Base-by-base conservation (phyloP, 257 asterid species). In the Solanum sejunctum region DNA sequence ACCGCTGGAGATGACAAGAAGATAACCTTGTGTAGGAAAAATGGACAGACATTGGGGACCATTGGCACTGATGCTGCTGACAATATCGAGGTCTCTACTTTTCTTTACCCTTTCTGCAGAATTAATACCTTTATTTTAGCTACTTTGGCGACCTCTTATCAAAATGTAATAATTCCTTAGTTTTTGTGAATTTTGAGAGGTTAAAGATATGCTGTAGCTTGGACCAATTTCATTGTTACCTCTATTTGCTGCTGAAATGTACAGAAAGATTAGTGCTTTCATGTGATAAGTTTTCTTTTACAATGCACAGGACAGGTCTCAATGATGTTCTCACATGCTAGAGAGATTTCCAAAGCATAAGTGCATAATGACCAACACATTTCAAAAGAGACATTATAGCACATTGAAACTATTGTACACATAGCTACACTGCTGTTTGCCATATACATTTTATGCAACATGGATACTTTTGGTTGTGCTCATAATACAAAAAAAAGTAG, bases 1-100 rank as follows among this genome's bases (percentile, higher is more conserved):
- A 92, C 94, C 88, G 98, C 98, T 28, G 98, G 98, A 8, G 98
- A 97, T 58, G 98, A 95, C 90, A 88, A 91, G 89, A 93, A 86
- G 80, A 91, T 95, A 85, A 93, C 98, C 1, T 28, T 95, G 84
- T 97, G 98, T 98, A 91, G 94, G 88, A 93, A 91, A 87, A 92
- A 90, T 80, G 98, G 99, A 61, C 97, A 92, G 85, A 90, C 91
- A 84, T 89, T 95, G 93, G 96, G 98, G 95, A 89, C 93, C 86
- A 87, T 97, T 43, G 92, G 91, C 78, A 88, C 86, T 83, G 93
- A 93, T 72, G 84, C 90, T 85, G 95, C 91, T 10, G 98, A 94
- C 84, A 89, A 85, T 84, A 92, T 88, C 60, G 98, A 97, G 98
- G 99, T 94, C 41, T 36, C 6, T 36, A 90, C 87, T 87, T 87